A percentile compares a stretch with the other conserved stretches of the same genome.
Conservation (phyloP, 768 basidiomycete species). For the Cystofilobasidium macerans region DNA sequence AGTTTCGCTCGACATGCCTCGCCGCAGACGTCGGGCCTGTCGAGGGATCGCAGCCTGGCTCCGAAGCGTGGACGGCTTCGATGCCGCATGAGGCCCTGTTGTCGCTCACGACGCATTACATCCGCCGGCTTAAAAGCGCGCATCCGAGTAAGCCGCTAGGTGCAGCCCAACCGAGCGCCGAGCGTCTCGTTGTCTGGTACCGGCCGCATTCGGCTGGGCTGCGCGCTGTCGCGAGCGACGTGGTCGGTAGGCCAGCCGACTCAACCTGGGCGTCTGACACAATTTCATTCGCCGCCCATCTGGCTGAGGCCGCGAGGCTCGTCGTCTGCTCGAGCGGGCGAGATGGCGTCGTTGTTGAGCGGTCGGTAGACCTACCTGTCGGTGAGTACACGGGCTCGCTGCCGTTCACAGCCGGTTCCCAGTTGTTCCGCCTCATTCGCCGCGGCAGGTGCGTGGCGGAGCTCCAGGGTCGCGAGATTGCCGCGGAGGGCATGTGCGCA, state of each 20-base stretch:
- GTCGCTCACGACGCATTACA: conserved; percentile 32
- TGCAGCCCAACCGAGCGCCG: too few species aligned
- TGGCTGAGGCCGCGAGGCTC: background rate
- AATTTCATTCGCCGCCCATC: background rate
- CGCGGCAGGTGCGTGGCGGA: background rate
- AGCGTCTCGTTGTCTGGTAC: background rate
- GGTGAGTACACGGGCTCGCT: too few species aligned
- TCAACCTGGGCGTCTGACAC: background rate
- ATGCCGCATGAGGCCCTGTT: conserved; percentile 35
- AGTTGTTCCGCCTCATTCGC: background rate
- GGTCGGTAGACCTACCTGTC: too few species aligned
- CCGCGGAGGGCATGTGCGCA: background rate
- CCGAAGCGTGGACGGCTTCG: conserved; percentile 35
- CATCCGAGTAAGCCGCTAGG: too few species aligned
- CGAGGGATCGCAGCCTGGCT: conserved; percentile 36
- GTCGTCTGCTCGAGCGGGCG: background rate
- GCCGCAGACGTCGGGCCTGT: conserved; percentile 33
- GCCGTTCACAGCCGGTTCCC: background rate
- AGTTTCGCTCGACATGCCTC: too few species aligned
- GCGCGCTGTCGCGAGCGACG: background rate
- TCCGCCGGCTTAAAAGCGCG: conserved; percentile 29
- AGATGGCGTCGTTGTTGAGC: too few species aligned
- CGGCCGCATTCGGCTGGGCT: background rate
- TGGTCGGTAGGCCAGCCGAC: background rate
- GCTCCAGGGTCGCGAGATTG: background rate